Evolutionary conservation across 495 filamentous ascomycete species (phyloP).

Genomic region (Aspergillus heteromorphus): DNA sequence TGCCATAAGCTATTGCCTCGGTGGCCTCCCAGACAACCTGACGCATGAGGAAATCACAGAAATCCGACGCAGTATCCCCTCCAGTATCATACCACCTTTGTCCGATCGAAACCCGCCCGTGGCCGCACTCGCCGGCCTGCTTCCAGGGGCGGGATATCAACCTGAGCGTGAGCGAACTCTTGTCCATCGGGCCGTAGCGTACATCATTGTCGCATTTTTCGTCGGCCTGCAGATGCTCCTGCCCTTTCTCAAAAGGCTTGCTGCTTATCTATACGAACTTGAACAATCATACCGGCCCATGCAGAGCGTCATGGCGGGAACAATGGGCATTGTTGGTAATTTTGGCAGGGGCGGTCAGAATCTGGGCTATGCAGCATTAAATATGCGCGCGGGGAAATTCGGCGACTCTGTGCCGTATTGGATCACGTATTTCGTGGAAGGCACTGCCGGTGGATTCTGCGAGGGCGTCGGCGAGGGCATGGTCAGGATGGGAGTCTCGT

Average conservation of each 20-base stretch:
- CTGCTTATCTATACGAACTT: conserved; percentile 50
- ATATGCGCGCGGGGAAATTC: conserved; percentile 52
- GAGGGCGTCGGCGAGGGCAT: conserved; percentile 62
- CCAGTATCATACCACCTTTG: conserved; percentile 18
- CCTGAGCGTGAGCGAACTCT: no score
- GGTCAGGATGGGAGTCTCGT: conserved; percentile 36
- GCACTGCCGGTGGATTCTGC: conserved; percentile 56
- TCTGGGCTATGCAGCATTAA: conserved; percentile 44
- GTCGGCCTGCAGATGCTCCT: conserved; percentile 51
- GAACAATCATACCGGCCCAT: conserved; percentile 61
- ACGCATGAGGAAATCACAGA: conserved; percentile 30
- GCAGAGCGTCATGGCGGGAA: conserved; percentile 48
- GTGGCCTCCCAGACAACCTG: conserved; percentile 57
- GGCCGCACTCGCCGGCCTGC: background rate
- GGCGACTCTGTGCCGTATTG: conserved; percentile 46
- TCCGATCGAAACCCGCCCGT: background rate
- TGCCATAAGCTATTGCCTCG: conserved; percentile 59
- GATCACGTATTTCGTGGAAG: conserved; percentile 52
- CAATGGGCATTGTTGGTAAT: no score
- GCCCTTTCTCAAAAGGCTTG: conserved; percentile 52
- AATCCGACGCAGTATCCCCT: conserved; percentile 28
- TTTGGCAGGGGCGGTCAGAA: conserved; percentile 49
- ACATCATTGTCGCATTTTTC: conserved; percentile 51
- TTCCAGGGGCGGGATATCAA: background rate
- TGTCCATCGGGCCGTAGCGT: conserved; percentile 54